These are phyloP conservation scores for Micractinium sp. DNA, from an alignment of 139 green algal genomes.

Conservation along the genomic window DNA sequence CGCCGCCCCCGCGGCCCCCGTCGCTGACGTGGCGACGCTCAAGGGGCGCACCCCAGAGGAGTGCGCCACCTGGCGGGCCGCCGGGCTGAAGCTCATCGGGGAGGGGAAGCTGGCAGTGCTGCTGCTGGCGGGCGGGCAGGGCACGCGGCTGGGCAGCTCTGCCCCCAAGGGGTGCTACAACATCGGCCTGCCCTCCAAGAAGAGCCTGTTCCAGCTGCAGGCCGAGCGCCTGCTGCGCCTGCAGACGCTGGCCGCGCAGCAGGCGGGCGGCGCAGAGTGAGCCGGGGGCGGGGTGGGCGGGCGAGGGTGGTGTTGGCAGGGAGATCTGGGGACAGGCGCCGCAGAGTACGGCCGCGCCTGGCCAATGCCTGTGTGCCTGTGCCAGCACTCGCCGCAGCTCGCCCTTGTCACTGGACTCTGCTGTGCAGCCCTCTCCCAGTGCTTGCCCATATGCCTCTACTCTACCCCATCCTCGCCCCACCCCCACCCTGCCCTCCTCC, in stretches of 20 bases:
- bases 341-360: too few species aligned
- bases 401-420: background rate
- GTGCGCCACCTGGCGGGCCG: slow-evolving; percentile 43
- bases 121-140: slow-evolving; percentile 92
- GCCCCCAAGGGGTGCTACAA: slow-evolving; percentile 95
- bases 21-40: slow-evolving; percentile 42
- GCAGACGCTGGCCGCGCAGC: slow-evolving; percentile 64
- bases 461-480: background rate
- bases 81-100: slow-evolving; percentile 59
- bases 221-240: slow-evolving; percentile 85
- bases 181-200: slow-evolving; percentile 90
- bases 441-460: too few species aligned
- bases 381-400: background rate
- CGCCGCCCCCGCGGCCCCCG: background rate
- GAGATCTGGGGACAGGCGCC: too few species aligned
- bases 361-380: too few species aligned
- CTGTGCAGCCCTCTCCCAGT: too few species aligned
- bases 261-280: background rate
- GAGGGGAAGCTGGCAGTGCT: slow-evolving; percentile 81
- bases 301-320: background rate
- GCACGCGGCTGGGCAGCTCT: slow-evolving; percentile 88
- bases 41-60: slow-evolving; percentile 21
- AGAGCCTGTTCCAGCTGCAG: slow-evolving; percentile 92
- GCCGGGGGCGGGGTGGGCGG: background rate
- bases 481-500: background rate